Evolutionary conservation across 176 grass and related monocot genomes (phyloP), one percentile per base, ranked within the genome.

Genomic region (Aegilops bicornis): DNA sequence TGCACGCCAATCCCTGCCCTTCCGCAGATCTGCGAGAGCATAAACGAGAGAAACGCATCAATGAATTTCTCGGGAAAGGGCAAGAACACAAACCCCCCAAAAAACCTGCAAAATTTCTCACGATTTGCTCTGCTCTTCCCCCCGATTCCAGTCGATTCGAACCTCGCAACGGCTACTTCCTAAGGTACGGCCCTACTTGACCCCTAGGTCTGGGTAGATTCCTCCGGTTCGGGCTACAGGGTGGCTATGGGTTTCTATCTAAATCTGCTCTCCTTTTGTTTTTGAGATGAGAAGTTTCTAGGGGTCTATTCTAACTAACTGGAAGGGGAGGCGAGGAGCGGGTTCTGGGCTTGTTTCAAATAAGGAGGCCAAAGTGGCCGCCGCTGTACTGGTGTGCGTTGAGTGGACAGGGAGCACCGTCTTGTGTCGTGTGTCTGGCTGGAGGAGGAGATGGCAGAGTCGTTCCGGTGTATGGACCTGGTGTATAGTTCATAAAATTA

Each of bases 331-430:
- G 22, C 0, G 30, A 39, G 69, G 32, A 45, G 83, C 83, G 79
- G 64, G 79, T 27, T 80, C 17, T 83, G 64, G 37, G 65, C 20
- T 1, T 23, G 81, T 80, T 87, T 79, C 5, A 80, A 84, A 40
- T 25, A 20, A 20, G 12, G 23, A 74, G 47, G 25, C 64, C 43
- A 45, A 58, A 61, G 13, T 23, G 60, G 47, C 14, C 47, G 6
- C 19, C 25, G 33, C 25, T 85, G 59, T 20, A 25, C 19, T 11
- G 0, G 17, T 4, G 9, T 25, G 52, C 6, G 1, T 20, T 13
- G 4, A 0, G 50, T 78, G 39, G 64, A 42, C 84, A 4, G n/a
- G 25, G 48, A 64, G 29, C 71, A 52, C 5, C 69, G 77, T 82
- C 84, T 17, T 15, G 5, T 68, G 39, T 47, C 19, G 10, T 32